Base-by-base conservation (phyloP, 495 filamentous ascomycete species). In the Chlorociboria aeruginascens region DNA sequence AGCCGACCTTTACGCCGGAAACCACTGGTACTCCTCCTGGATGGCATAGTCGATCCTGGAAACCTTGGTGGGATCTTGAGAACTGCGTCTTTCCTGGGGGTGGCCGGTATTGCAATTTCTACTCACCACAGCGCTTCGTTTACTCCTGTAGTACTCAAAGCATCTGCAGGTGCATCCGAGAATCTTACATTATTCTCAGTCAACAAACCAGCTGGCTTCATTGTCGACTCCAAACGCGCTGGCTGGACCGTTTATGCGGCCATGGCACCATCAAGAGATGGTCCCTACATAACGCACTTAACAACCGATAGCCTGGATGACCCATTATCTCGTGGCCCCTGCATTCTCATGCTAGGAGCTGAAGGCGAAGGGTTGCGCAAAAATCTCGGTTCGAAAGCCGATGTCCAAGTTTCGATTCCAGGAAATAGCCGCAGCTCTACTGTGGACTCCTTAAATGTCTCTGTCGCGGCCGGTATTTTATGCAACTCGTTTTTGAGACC, bases 1-100 rank as follows among this genome's bases (percentile, higher is more conserved):
- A 72, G 52, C 41, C 66, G 48, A 55, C 62, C 32, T 46, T 59
- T 41, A 45, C 60, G 56, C 6, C 73, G 85, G 49, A 81, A 80
- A 46, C 92, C 92, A 0, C 71, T 98, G 30, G 66, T 94, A 13
- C 65, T 97, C 10, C 67, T 95, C 32, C 67, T 96, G 9, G 86
- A 98, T 54, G 78, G 80, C n/a, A 79, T 98, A 39, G 59, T 85
- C 8, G 90, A 98, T 63, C 79, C 86, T 2, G 89, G 86, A 1
- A 98, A 98, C 61, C 67, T 96, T 3, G 92, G 92, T 28, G 83
- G 81, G 3, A 94, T 96, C 48, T 69, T 96, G 31, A 83, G 92
- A 16, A 82, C 85, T 16, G 85, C 86, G 4, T 80, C 83, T 56
- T 98, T 86, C 63, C 74, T 95, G 3, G 92, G 92, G 33, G 81